Conservation (phyloP, 164 flowering plant genomes). For the Tetracentron sinense region DNA sequence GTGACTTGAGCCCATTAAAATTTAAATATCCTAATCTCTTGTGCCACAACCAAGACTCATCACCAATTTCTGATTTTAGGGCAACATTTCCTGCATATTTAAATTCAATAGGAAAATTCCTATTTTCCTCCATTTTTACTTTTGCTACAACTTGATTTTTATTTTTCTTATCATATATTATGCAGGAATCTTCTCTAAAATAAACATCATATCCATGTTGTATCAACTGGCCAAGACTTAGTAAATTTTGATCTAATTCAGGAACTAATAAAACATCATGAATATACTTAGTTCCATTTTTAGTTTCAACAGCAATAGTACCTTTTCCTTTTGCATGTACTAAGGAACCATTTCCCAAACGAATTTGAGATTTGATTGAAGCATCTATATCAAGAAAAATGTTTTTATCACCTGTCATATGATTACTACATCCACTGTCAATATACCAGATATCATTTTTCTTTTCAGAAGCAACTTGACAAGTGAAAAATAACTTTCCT, state of each 20-base stretch:
- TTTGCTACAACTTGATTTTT: neutral
- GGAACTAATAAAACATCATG: slow-evolving; percentile 6
- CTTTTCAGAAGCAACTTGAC: no score
- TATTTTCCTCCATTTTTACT: neutral
- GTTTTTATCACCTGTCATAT: neutral
- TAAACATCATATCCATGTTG: no score
- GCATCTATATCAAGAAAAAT: neutral
- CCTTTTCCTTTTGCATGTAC: neutral
- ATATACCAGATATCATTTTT: no score
- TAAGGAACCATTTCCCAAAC: neutral
- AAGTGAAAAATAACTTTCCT: no score
- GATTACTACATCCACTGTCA: no score
- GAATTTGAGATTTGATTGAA: neutral
- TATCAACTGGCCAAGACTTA: no score
- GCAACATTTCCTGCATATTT: neutral
- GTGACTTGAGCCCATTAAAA: no score
- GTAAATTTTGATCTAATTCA: neutral
- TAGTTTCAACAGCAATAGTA: neutral
- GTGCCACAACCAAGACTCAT: slow-evolving; percentile 3
- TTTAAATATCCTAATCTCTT: neutral
- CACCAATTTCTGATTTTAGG: neutral
- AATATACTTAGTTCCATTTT: neutral
- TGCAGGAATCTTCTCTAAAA: no score
- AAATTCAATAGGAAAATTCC: neutral
- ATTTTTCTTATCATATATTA: neutral